Percentiles rank a stretch among this genome's conserved stretches.
Conservation (phyloP, 1,139 yeast genomes). For the Protomyces gravidus region DNA sequence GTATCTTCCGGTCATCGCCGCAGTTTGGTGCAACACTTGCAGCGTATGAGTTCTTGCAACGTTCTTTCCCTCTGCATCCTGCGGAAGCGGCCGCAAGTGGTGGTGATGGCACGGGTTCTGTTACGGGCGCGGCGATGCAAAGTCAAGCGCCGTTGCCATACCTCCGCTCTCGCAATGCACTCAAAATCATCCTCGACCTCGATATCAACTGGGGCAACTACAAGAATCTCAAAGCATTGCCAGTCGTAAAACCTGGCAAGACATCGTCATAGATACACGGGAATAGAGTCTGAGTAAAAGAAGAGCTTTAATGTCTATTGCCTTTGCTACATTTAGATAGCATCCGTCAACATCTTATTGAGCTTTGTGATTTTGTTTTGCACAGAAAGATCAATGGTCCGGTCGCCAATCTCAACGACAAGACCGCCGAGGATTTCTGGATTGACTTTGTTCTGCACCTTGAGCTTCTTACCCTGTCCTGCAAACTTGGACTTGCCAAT, state of each 20-base stretch:
- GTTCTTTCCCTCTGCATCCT: conserved; percentile 51
- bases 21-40: conserved; percentile 97
- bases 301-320: too few relatives aligned
- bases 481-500: conserved; percentile 74
- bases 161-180: conserved; percentile 45
- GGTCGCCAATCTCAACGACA: conserved; percentile 93
- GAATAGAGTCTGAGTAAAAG: background rate
- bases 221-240: conserved; percentile 30
- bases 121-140: conserved; percentile 40
- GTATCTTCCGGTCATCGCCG: conserved; percentile 92
- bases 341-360: conserved; percentile 73
- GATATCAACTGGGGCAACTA: conserved; percentile 47
- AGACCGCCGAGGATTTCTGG: conserved; percentile 95
- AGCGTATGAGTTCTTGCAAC: conserved; percentile 81
- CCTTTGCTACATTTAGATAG: conserved; percentile 19
- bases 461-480: conserved; percentile 79
- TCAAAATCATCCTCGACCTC: conserved; percentile 46
- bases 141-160: conserved; percentile 41
- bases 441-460: conserved; percentile 74
- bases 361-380: conserved; percentile 78
- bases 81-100: conserved; percentile 45
- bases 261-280: background rate
- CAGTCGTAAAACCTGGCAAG: background rate
- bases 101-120: conserved; percentile 35
- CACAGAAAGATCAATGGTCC: conserved; percentile 89